These are phyloP conservation scores for Metschnikowia rubicola DNA, from an alignment of 805 yeast genomes.

Conservation along the genomic window DNA sequence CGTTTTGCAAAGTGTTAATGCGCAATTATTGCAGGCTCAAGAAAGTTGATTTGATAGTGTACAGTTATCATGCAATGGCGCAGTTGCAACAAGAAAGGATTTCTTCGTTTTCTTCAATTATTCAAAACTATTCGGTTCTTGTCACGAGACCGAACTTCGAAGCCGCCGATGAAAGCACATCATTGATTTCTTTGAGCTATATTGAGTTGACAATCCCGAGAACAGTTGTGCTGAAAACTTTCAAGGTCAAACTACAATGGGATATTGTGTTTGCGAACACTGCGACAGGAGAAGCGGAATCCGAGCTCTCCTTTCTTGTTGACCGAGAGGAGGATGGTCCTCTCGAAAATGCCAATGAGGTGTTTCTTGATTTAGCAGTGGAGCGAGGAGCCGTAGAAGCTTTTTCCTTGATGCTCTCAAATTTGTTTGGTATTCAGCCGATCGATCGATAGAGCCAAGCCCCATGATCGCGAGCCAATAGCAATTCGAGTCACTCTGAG, in stretches of 20 bases:
- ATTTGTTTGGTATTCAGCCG: conserved; percentile 8
- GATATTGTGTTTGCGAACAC: conserved; percentile 3
- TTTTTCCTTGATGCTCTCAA: conserved; percentile 22
- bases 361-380: conserved; percentile 22
- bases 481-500: too few relatives aligned
- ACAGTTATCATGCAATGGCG: conserved; percentile 32
- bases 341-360: conserved; percentile 7
- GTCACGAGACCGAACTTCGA: conserved; percentile 14
- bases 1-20: conserved; percentile 19
- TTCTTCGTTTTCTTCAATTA: conserved; percentile 19
- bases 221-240: neutral
- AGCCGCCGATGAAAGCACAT: neutral
- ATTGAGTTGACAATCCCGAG: conserved; percentile 11
- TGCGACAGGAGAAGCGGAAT: conserved; percentile 8
- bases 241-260: conserved; percentile 13
- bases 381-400: conserved; percentile 27
- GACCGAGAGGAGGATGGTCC: conserved; percentile 10
- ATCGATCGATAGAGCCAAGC: too few relatives aligned
- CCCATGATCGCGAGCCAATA: too few relatives aligned
- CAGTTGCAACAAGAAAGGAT: conserved; percentile 22
- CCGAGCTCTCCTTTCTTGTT: conserved; percentile 5
- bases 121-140: conserved; percentile 16
- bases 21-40: conserved; percentile 23
- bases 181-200: conserved; percentile 8
- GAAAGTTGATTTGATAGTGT: conserved; percentile 30